Conservation (phyloP, 495 filamentous ascomycete genomes). For the Talaromyces proteolyticus region DNA sequence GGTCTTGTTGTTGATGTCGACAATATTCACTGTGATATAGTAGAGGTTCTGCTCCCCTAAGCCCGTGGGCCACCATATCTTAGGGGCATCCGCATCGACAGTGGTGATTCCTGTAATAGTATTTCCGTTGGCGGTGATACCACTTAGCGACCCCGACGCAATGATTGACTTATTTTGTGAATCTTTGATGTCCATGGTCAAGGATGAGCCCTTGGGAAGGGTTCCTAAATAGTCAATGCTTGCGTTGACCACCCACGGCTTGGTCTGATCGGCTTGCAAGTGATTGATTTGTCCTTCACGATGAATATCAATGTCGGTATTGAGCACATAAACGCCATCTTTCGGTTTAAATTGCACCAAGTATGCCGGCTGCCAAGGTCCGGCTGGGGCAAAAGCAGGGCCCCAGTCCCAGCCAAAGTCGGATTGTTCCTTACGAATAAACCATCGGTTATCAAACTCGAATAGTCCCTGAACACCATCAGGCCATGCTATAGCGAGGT, state of each 20-base stretch:
- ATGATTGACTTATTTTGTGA: slow-evolving; percentile 36
- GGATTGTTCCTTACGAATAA: slow-evolving; percentile 63
- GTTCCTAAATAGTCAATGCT: slow-evolving; percentile 58
- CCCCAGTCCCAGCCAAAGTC: slow-evolving; percentile 74
- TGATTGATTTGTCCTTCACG: slow-evolving; percentile 56
- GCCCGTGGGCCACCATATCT: slow-evolving; percentile 60
- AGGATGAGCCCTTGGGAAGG: slow-evolving; percentile 37
- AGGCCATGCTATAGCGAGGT: slow-evolving; percentile 46
- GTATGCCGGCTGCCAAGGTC: slow-evolving; percentile 61
- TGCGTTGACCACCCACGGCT: slow-evolving; percentile 64
- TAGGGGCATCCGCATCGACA: slow-evolving; percentile 38
- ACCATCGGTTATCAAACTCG: slow-evolving; percentile 51
- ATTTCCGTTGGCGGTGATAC: slow-evolving; percentile 36
- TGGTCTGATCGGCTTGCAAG: slow-evolving; percentile 51
- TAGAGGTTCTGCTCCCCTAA: slow-evolving; percentile 58
- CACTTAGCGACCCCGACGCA: slow-evolving; percentile 31
- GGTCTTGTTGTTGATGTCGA: slow-evolving; percentile 22
- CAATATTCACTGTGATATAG: slow-evolving; percentile 45
- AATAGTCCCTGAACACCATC: slow-evolving; percentile 30
- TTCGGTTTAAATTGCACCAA: slow-evolving; percentile 45
- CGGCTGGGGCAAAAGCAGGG: slow-evolving; percentile 59
- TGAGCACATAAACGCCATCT: slow-evolving; percentile 45
- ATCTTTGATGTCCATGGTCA: slow-evolving; percentile 52
- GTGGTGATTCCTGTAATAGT: slow-evolving; percentile 46
- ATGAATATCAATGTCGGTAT: slow-evolving; percentile 56